Base-by-base conservation (phyloP, 108 stramenopile species). In the Epithemia pelagica region DNA sequence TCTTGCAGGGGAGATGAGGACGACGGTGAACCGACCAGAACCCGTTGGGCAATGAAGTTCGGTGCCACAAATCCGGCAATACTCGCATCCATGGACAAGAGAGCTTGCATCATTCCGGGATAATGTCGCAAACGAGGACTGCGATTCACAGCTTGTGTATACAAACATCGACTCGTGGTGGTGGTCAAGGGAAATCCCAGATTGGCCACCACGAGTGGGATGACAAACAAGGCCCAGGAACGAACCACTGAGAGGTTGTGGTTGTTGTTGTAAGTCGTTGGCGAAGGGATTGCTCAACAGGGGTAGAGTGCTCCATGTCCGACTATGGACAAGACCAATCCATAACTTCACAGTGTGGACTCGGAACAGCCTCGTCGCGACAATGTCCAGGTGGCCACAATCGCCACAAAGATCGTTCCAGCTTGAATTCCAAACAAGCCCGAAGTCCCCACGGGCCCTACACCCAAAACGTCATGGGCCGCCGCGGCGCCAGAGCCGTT, bases 61-160 rank as follows among this genome's bases (percentile, higher is more conserved):
- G 89, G 89, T 18, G 86, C 71, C 33, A 72, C 58, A 30, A 90
- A 87, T 10, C 89, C 86, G 20, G 78, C 89, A 24, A 84, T 73
- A 58, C 74, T 75, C 1, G 82, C 69, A 30, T 71, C 58, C 84
- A 87, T 87, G 58, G 78, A 77, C 56, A 90, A 62, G 0, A 87
- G 8, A 7, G 86, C 82, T 63, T 87, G 86, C 89, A 90, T 90
- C 0, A 78, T n/a, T n/a, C n/a, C n/a, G n/a, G n/a, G n/a, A n/a
- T n/a, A n/a, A n/a, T n/a, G n/a, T 73, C 3, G 79, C 85, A n/a
- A n/a, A n/a, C n/a, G n/a, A n/a, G n/a, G n/a, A n/a, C n/a, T n/a
- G n/a, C n/a, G n/a, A n/a, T n/a, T n/a, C n/a, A 52, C 80, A 79
- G 2, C 60, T 61, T 69, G 70, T 7, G 85, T 78, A 71, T 82